phyloP scores from a whole-genome alignment of 169 alveolate genomes.

The Cryptosporidium sp. region DNA sequence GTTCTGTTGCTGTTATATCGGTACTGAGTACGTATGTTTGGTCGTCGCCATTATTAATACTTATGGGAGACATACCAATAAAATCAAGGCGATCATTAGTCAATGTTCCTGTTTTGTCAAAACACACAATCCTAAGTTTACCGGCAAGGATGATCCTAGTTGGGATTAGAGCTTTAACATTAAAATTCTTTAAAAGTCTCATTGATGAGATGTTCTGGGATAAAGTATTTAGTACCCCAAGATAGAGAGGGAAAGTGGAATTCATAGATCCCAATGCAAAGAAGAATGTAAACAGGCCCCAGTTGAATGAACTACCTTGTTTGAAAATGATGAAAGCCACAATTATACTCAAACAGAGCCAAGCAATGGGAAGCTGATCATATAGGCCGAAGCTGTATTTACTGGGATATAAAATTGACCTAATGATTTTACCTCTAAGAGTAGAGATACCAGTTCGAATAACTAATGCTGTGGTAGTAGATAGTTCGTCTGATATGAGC shows the following conservation, averaged over 20 bases:
- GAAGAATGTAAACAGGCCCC: constrained; percentile 86
- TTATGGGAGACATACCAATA: constrained; percentile 79
- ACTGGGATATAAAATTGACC: constrained; percentile 93
- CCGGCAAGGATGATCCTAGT: constrained; percentile 96
- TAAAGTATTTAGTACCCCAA: constrained; percentile 51
- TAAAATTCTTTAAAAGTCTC: constrained; percentile 87
- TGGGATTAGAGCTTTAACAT: constrained; percentile 94
- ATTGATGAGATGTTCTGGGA: constrained; percentile 91
- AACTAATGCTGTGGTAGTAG: constrained; percentile 84
- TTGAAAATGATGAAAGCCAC: constrained; percentile 63
- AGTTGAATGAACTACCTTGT: constrained; percentile 83
- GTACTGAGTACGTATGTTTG: not conserved
- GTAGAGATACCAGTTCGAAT: constrained; percentile 89
- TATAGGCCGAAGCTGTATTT: constrained; percentile 79
- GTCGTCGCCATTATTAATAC: not conserved
- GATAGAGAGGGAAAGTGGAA: constrained; percentile 41
- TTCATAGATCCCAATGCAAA: constrained; percentile 82
- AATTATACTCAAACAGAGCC: constrained; percentile 65
- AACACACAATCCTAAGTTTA: constrained; percentile 92
- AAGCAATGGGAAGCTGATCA: constrained; percentile 78
- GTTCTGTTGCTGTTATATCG: not conserved
- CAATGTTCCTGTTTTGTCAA: constrained; percentile 98
- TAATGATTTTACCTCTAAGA: constrained; percentile 90
- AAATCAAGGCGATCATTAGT: constrained; percentile 93
- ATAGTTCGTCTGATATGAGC: not conserved